phyloP scores from a whole-genome alignment of 2,329 filamentous ascomycete genomes.

The Leptographium wingfieldii region DNA sequence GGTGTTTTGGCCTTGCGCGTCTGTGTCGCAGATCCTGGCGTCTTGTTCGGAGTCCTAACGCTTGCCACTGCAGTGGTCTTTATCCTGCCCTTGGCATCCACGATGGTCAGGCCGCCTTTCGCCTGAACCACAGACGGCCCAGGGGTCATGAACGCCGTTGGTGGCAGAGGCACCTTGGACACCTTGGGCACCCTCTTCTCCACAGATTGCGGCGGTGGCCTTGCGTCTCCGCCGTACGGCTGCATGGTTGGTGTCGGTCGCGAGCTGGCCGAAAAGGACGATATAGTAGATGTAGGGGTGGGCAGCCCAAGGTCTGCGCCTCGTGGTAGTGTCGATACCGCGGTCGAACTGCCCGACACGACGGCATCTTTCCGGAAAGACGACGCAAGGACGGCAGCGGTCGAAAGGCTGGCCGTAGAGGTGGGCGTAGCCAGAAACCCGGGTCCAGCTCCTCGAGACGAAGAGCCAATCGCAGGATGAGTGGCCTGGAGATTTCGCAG shows the following conservation, averaged over 20 bases:
- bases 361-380: conserved; percentile 5
- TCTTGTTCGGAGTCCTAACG: background rate
- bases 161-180: background rate
- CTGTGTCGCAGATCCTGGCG: background rate
- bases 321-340: background rate
- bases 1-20: conserved; percentile 13
- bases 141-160: background rate
- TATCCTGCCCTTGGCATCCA: background rate
- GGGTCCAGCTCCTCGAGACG: background rate
- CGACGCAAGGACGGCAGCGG: conserved; percentile 4
- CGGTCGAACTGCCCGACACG: background rate
- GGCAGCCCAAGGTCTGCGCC: background rate
- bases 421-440: background rate
- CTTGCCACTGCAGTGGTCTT: background rate
- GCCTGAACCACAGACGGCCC: background rate
- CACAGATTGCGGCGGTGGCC: background rate
- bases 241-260: background rate
- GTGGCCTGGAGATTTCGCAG: conserved; percentile 32
- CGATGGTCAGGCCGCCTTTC: background rate
- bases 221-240: background rate
- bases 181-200: background rate
- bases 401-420: background rate
- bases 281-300: conserved; percentile 4
- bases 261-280: background rate
- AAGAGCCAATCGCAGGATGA: background rate